Percentiles rank a stretch among this genome's conserved stretches.
These are phyloP conservation scores for Fraxinus ornus DNA, from an alignment of 305 asterid genomes.

Conservation along the genomic window DNA sequence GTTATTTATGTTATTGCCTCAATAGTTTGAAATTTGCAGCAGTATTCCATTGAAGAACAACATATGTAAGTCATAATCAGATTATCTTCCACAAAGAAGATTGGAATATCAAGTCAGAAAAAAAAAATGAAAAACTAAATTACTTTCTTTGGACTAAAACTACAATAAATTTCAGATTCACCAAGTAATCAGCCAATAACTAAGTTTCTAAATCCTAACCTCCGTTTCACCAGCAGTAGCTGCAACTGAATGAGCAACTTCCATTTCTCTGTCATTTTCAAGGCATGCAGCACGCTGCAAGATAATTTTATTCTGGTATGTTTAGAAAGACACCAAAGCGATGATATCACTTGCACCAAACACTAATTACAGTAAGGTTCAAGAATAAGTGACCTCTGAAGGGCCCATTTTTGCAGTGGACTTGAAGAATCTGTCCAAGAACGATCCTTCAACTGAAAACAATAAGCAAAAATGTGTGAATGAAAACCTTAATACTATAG, in stretches of 20 bases:
- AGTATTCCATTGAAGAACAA: neutral
- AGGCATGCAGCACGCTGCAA: conserved; percentile 85
- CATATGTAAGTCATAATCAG: neutral
- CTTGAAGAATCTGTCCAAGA: conserved; percentile 78
- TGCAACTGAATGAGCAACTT: conserved; percentile 91
- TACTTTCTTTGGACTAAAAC: neutral
- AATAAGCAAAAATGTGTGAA: conserved; percentile 20
- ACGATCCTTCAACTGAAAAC: conserved; percentile 72
- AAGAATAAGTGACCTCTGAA: conserved; percentile 49
- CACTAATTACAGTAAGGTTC: neutral
- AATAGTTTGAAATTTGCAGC: neutral
- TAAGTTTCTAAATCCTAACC: conserved; percentile 43
- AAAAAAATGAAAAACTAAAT: neutral
- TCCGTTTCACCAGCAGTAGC: conserved; percentile 92
- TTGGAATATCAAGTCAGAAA: neutral
- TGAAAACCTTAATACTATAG: neutral
- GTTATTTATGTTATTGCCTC: neutral
- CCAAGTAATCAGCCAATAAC: neutral
- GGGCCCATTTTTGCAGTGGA: conserved; percentile 75
- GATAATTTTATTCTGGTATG: neutral
- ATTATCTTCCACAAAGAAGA: neutral
- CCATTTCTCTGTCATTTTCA: conserved; percentile 88
- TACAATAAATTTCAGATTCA: neutral
- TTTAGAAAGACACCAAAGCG: conserved; percentile 14
- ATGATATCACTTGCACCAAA: neutral